Percentiles rank a stretch among this genome's conserved stretches.
Evolutionary conservation across 108 stramenopile species (phyloP).

Genomic region (Skeletonema costatum): DNA sequence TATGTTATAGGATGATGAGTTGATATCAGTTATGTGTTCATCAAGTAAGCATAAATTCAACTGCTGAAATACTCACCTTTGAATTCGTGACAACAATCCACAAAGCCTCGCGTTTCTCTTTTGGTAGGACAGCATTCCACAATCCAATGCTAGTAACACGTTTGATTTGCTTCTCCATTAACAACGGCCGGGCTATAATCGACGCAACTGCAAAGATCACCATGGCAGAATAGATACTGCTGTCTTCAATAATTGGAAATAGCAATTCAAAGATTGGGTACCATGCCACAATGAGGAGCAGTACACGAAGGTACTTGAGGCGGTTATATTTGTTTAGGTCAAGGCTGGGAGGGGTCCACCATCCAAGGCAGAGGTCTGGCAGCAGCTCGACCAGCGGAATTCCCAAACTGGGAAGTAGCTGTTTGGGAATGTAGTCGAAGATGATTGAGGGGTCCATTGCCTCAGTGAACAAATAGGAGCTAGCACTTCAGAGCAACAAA

Average conservation of each 20-base stretch:
- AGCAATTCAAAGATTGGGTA: constrained; percentile 36
- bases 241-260: constrained; percentile 14
- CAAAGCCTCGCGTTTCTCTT: constrained; percentile 41
- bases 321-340: constrained; percentile 33
- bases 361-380: constrained; percentile 39
- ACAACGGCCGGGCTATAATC: constrained; percentile 17
- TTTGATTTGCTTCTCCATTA: constrained; percentile 41
- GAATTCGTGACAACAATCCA: constrained; percentile 31
- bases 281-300: constrained; percentile 38
- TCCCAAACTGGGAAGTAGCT: constrained; percentile 37
- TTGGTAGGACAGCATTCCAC: constrained; percentile 32
- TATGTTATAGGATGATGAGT: not conserved
- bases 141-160: constrained; percentile 33
- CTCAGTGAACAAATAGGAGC: no score
- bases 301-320: constrained; percentile 17
- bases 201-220: constrained; percentile 1
- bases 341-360: constrained; percentile 47
- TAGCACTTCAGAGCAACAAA: no score
- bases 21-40: not conserved
- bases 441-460: not conserved
- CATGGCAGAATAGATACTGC: constrained; percentile 13
- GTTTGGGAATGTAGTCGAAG: constrained; percentile 13
- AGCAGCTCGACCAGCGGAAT: constrained; percentile 45
- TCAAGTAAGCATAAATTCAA: not conserved
- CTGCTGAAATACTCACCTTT: not conserved